Conservation (phyloP, 371 early-diverging fungal genomes). For the Umbelopsis sp. region DNA sequence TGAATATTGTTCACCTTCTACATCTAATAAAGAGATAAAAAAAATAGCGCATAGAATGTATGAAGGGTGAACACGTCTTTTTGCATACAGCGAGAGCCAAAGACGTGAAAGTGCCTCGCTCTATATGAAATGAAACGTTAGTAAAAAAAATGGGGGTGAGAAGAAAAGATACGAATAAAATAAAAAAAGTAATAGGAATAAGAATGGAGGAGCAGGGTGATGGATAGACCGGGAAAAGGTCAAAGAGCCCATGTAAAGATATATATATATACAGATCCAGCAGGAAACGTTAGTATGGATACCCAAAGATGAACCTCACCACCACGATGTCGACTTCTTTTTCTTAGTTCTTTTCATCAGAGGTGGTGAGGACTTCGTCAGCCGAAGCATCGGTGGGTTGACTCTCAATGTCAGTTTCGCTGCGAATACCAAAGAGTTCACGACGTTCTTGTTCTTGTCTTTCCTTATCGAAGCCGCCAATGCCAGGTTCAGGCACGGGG, state of each 20-base stretch:
- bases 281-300: not conserved
- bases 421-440: not conserved
- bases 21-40: not conserved
- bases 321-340: not conserved
- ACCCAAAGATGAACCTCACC: not conserved
- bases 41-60: not conserved
- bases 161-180: not conserved
- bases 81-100: conserved; percentile 20
- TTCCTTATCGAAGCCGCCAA: conserved; percentile 29
- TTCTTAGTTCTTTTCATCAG: not conserved
- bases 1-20: conserved; percentile 11
- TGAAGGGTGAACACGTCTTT: conserved; percentile 14
- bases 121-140: conserved; percentile 16
- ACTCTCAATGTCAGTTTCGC: conserved; percentile 20
- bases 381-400: not conserved
- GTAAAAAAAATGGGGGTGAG: no score
- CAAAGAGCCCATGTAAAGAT: not conserved
- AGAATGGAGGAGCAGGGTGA: not conserved
- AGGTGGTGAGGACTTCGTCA: conserved; percentile 6
- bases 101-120: conserved; percentile 19
- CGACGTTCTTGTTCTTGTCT: conserved; percentile 24
- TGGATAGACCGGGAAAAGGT: not conserved
- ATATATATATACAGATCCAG: not conserved
- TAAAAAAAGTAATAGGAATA: not conserved
- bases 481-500: conserved; percentile 48